These are phyloP conservation scores for Monosporozyma aerobia DNA, from an alignment of 805 yeast genomes.

Conservation along the genomic window DNA sequence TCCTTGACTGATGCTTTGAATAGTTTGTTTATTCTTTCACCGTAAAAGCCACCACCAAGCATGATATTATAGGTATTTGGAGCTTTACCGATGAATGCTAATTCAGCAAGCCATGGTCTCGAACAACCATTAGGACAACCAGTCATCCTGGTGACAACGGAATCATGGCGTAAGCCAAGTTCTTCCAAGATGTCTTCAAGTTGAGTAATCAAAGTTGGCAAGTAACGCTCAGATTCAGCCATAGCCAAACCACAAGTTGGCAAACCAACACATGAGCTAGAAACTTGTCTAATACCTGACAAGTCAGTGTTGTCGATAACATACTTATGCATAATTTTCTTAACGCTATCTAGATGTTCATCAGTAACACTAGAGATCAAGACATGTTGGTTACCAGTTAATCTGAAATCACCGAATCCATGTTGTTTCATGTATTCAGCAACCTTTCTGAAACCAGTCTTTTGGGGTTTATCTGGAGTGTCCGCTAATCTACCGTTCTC, in stretches of 20 bases:
- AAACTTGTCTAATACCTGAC: slow-evolving; percentile 77
- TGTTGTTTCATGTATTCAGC: slow-evolving; percentile 57
- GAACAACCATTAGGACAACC: slow-evolving; percentile 99
- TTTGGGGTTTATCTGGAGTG: slow-evolving; percentile 82
- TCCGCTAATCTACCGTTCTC: slow-evolving; percentile 96
- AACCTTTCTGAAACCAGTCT: slow-evolving; percentile 71
- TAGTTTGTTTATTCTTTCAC: slow-evolving; percentile 84
- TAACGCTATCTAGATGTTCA: slow-evolving; percentile 52
- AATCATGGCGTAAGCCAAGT: slow-evolving; percentile 86
- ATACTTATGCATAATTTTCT: slow-evolving; percentile 56
- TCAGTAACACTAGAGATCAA: slow-evolving; percentile 66
- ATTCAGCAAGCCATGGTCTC: slow-evolving; percentile 95
- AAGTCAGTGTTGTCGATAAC: slow-evolving; percentile 76
- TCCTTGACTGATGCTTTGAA: slow-evolving; percentile 83
- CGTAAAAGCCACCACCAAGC: slow-evolving; percentile 94
- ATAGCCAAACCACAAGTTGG: slow-evolving; percentile 98
- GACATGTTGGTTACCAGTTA: slow-evolving; percentile 94
- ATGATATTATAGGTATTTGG: slow-evolving; percentile 84
- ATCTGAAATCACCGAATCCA: slow-evolving; percentile 76
- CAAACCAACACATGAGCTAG: slow-evolving; percentile 96
- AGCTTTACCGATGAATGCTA: slow-evolving; percentile 93
- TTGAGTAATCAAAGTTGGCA: slow-evolving; percentile 74
- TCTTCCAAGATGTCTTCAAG: slow-evolving; percentile 84
- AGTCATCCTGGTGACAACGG: slow-evolving; percentile 95
- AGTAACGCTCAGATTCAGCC: slow-evolving; percentile 91